Base-by-base conservation (phyloP, 495 filamentous ascomycete genomes). In the Trichoderma orchidacearum region DNA sequence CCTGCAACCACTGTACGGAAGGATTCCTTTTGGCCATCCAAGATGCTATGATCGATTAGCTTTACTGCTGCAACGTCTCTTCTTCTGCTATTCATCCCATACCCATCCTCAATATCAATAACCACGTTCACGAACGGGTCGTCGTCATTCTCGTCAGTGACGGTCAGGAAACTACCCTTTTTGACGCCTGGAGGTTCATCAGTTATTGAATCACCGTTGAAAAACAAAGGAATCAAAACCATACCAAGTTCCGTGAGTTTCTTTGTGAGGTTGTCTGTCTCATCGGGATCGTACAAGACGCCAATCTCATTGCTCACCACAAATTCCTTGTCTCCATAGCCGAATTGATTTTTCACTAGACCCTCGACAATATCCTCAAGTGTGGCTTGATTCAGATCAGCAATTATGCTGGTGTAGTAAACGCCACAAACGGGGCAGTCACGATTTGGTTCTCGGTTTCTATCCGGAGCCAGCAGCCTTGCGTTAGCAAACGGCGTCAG, bases 71-170 rank as follows among this genome's bases (percentile, higher is more conserved):
- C 5, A 30, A 18, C 2, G 8, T 25, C n/a, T 2, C 13, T n/a
- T 8, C 21, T 28, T 50, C 45, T 30, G 11, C 48, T 50, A 60
- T 29, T 36, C 18, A 23, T 13, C n/a, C 57, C 71, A 35, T 76
- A 78, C 76, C 72, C 64, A 65, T 75, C 75, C 61, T 75, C 72
- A 30, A 81, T 72, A 57, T 72, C 77, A 12, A 95, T 69, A n/a
- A 92, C 82, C 1, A 97, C 76, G 57, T 96, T 89, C 58, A 96
- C 85, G 28, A 86, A 83, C 2, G 88, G 79, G 41, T 86, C 75
- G n/a, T 87, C 81, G 36, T 95, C 90, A 28, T 84, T 79, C 29
- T 96, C 90, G 62, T 96, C 91, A 2, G 85, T 78, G 48, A 97
- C 72, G 1, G 90, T 96, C 54, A 98, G 64, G 63, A 94, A 91